These are phyloP conservation scores for Cercospora zeina DNA, from an alignment of 2,329 filamentous ascomycete genomes.

Conservation along the genomic window DNA sequence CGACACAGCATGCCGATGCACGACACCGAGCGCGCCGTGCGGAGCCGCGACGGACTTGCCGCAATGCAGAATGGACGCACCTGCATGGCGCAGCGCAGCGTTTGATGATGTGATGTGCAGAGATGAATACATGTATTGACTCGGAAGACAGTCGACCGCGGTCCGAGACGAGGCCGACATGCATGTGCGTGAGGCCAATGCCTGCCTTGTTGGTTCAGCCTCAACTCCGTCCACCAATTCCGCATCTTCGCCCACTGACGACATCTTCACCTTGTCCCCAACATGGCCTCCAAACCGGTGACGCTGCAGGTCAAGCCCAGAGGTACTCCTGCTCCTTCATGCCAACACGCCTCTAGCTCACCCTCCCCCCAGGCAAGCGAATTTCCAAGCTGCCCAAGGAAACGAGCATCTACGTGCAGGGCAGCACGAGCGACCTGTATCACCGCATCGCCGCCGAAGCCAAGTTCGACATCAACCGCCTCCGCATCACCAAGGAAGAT, in stretches of 20 bases:
- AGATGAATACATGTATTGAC: background rate
- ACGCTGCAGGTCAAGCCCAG: conserved; percentile 49
- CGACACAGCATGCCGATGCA: background rate
- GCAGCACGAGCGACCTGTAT: conserved; percentile 59
- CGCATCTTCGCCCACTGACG: background rate
- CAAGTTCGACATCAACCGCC: conserved; percentile 58
- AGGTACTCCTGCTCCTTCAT: conserved; percentile 38
- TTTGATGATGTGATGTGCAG: background rate
- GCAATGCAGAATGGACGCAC: no score
- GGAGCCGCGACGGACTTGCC: background rate
- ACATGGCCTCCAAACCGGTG: conserved; percentile 48
- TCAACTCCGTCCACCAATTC: background rate
- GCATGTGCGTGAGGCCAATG: conserved; percentile 9
- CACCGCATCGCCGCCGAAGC: conserved; percentile 56
- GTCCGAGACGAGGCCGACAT: conserved; percentile 9
- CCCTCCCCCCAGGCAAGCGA: conserved; percentile 55
- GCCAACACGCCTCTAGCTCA: conserved; percentile 15
- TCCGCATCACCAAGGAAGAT: conserved; percentile 66
- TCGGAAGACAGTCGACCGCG: background rate
- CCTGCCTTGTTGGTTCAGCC: background rate
- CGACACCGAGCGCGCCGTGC: background rate
- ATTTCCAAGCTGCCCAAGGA: conserved; percentile 62
- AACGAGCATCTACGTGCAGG: conserved; percentile 54
- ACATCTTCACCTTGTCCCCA: background rate
- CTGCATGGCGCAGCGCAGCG: no score